Base-by-base conservation (phyloP, 768 basidiomycete species). In the Peribolospora kevripleyi region DNA sequence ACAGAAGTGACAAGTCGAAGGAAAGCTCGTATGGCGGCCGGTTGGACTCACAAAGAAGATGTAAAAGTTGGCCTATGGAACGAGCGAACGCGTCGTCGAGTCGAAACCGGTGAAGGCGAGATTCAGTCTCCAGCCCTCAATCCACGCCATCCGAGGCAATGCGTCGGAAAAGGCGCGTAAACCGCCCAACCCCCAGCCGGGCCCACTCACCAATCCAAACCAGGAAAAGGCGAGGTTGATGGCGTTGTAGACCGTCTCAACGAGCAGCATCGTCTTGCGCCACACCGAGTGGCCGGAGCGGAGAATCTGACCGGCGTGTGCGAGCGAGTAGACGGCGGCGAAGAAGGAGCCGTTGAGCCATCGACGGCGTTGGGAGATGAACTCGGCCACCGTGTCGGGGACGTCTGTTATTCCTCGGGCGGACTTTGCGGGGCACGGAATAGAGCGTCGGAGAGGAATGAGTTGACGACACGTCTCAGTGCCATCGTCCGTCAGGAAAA, bases 361-460 rank as follows among this genome's bases (percentile, higher is more conserved):
- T 40, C 69, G 65, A 37, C 48, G 49, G 5, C 88, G 79, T 63
- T 95, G 91, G 56, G 76, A 75, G 64, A 93, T 95, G 65, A 93
- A 95, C 67, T 95, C 91, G 3, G 88, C 79, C 11, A 93, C 75
- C 1, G 78, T 74, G 43, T 85, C 81, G 41, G 90, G 90, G 4
- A 91, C 88, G 69, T 97, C 90, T n/a, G 90, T 95, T 47, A 87
- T 76, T 0, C 87, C 90, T 61, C 90, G 87, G 11, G 90, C 90
- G 4, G 65, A 62, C 78, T 75, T 74, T 47, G 40, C 40, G 36
- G 6, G n/a, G 14, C 5, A 11, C 0, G 9, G 7, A 9, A 37
- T n/a, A n/a, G 4, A 36, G 9, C 2, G 13, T 7, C 13, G 42
- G 37, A 25, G 13, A 25, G 6, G 25, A 36, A 2, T 11, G 14